These are phyloP conservation scores for Hanseniaspora jakobsenii DNA, from an alignment of 805 yeast genomes.

Conservation along the genomic window DNA sequence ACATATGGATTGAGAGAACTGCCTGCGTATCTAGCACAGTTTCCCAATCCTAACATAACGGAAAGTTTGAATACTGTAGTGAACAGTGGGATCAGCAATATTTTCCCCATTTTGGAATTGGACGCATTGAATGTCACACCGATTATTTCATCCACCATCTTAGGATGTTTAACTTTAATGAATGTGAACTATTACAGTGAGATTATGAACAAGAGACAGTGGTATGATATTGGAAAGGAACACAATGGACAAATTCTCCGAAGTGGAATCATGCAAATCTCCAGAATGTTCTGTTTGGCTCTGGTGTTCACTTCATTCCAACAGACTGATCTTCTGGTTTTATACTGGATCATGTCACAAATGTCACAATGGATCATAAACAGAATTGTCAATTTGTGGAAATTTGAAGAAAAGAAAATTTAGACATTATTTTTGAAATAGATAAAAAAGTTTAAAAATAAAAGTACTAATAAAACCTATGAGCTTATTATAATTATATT, in stretches of 20 bases:
- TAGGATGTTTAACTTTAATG: slow-evolving; percentile 59
- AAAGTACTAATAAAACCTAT: too few relatives aligned
- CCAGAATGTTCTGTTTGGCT: slow-evolving; percentile 64
- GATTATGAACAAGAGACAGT: slow-evolving; percentile 36
- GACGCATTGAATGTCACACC: slow-evolving; percentile 23
- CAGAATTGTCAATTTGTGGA: slow-evolving; percentile 52
- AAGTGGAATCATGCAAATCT: slow-evolving; percentile 47
- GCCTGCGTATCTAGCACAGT: slow-evolving; percentile 12
- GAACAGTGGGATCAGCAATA: slow-evolving; percentile 46
- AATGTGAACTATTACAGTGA: slow-evolving; percentile 75
- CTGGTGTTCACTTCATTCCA: slow-evolving; percentile 76
- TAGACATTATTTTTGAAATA: too few relatives aligned
- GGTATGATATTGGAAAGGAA: slow-evolving; percentile 20
- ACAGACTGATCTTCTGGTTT: slow-evolving; percentile 67
- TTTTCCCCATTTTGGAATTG: slow-evolving; percentile 7
- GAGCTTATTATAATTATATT: too few relatives aligned
- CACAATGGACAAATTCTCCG: slow-evolving; percentile 24
- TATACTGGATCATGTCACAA: slow-evolving; percentile 90
- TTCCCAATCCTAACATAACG: slow-evolving; percentile 21
- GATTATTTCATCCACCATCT: slow-evolving; percentile 62
- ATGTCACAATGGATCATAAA: slow-evolving; percentile 66
- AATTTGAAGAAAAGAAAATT: too few relatives aligned
- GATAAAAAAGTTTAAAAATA: too few relatives aligned
- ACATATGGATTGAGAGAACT: slow-evolving; percentile 38
- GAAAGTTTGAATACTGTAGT: slow-evolving; percentile 50